Evolutionary conservation across 2,329 filamentous ascomycete genomes (phyloP).

Genomic region (Truncatella angustata): DNA sequence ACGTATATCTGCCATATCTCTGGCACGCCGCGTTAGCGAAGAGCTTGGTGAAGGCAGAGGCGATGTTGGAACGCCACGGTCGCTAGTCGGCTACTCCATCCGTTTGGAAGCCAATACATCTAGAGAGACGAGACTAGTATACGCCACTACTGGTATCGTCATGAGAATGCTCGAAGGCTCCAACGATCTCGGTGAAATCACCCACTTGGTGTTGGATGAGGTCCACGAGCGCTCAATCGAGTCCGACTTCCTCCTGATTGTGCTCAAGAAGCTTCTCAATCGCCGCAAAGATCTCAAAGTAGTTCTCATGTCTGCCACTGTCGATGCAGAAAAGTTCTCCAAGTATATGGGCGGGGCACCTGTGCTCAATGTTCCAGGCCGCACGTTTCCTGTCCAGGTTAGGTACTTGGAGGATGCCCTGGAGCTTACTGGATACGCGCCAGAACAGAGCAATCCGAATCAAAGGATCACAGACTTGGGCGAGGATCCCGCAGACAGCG

Average conservation of each 20-base stretch:
- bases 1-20: constrained; percentile 91
- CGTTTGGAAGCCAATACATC: constrained; percentile 85
- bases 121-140: constrained; percentile 79
- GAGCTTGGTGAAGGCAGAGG: constrained; percentile 83
- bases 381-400: constrained; percentile 89
- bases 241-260: constrained; percentile 91
- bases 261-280: constrained; percentile 78
- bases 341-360: constrained; percentile 83
- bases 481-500: constrained; percentile 54
- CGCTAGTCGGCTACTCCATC: constrained; percentile 92
- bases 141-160: constrained; percentile 90
- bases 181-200: constrained; percentile 82
- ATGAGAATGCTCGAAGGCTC: constrained; percentile 94
- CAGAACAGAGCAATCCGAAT: constrained; percentile 44
- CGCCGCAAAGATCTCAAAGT: constrained; percentile 83
- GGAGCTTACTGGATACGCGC: constrained; percentile 75
- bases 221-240: constrained; percentile 96
- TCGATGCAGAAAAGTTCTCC: constrained; percentile 89
- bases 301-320: constrained; percentile 94
- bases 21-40: constrained; percentile 90
- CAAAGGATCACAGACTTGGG: constrained; percentile 62
- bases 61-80: constrained; percentile 79
- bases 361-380: constrained; percentile 84
- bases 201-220: constrained; percentile 94
- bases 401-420: constrained; percentile 91